Evolutionary conservation across 305 asterid genomes (phyloP).

Genomic region (Stenogyne calaminthoides): DNA sequence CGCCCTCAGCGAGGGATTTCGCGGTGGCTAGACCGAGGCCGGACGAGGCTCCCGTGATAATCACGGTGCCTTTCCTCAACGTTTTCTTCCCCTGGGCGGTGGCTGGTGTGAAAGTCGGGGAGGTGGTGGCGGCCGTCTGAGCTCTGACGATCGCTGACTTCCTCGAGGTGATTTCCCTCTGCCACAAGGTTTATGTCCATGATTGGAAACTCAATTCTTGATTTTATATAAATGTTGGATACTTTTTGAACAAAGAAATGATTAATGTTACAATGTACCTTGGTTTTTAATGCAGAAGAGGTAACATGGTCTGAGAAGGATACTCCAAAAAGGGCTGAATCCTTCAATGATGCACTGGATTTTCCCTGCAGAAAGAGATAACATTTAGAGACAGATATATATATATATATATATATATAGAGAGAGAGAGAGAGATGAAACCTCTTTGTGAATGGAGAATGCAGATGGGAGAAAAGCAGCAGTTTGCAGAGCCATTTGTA

Average conservation of each 20-base stretch:
- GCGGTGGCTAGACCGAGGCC: conserved; percentile 94
- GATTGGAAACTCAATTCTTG: neutral
- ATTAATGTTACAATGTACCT: conserved; percentile 38
- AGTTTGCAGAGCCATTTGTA: conserved; percentile 77
- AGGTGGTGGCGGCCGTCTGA: conserved; percentile 55
- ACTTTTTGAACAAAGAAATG: neutral
- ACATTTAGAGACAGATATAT: neutral
- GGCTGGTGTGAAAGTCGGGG: conserved; percentile 58
- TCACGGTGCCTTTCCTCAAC: conserved; percentile 66
- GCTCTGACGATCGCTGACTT: conserved; percentile 41
- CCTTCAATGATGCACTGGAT: conserved; percentile 52
- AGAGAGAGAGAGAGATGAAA: conserved; percentile 13
- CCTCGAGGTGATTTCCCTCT: conserved; percentile 47
- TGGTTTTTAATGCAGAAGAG: conserved; percentile 46
- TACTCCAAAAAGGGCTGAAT: conserved; percentile 71
- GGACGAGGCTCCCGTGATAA: conserved; percentile 91
- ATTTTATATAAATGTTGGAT: neutral
- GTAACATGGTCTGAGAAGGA: conserved; percentile 60
- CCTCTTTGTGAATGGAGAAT: conserved; percentile 78
- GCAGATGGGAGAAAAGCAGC: conserved; percentile 66
- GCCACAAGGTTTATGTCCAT: conserved; percentile 9
- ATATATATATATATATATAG: no score
- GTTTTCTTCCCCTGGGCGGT: conserved; percentile 72
- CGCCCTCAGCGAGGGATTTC: conserved; percentile 74
- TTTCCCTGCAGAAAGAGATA: conserved; percentile 50